These are phyloP conservation scores for Exophiala dermatitidis DNA, from an alignment of 2,329 filamentous ascomycete species.

Conservation along the genomic window DNA sequence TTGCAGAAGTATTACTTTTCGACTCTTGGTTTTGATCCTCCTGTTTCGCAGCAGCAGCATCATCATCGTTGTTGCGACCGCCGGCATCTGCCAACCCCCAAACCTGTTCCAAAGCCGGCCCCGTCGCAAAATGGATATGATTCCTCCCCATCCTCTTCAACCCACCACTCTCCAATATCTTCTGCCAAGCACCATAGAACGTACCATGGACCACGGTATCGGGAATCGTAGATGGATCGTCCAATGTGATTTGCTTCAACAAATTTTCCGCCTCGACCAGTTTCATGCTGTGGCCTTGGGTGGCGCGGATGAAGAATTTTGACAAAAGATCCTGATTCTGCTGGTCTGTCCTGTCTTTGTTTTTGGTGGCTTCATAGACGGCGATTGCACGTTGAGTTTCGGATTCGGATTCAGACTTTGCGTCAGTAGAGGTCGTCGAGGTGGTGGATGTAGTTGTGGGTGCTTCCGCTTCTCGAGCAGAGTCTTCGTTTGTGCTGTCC, in stretches of 20 bases:
- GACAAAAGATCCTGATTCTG: too few relatives aligned
- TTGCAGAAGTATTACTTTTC: background rate
- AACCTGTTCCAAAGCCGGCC: slow-evolving; percentile 48
- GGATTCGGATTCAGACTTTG: slow-evolving; percentile 20
- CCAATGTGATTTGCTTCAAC: slow-evolving; percentile 59
- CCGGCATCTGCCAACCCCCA: background rate
- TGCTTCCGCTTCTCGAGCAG: slow-evolving; percentile 20
- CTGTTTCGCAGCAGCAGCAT: too few relatives aligned
- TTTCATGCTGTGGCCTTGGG: slow-evolving; percentile 86
- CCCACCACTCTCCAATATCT: slow-evolving; percentile 69
- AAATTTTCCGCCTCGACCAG: slow-evolving; percentile 62
- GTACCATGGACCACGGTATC: slow-evolving; percentile 75
- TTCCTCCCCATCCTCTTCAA: slow-evolving; percentile 74
- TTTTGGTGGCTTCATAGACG: slow-evolving; percentile 25
- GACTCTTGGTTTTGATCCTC: too few relatives aligned
- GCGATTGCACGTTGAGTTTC: slow-evolving; percentile 33
- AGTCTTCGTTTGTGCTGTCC: slow-evolving; percentile 17
- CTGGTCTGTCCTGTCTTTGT: slow-evolving; percentile 40
- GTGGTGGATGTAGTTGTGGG: slow-evolving; percentile 9
- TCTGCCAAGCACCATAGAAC: slow-evolving; percentile 69
- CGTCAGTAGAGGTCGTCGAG: slow-evolving; percentile 10
- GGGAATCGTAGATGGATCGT: slow-evolving; percentile 47
- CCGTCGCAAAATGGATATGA: slow-evolving; percentile 83
- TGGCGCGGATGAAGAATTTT: slow-evolving; percentile 78
- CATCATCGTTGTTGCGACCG: background rate